Base-by-base conservation (phyloP, 371 early-diverging fungal species). In the Zancudomyces culisetae region DNA sequence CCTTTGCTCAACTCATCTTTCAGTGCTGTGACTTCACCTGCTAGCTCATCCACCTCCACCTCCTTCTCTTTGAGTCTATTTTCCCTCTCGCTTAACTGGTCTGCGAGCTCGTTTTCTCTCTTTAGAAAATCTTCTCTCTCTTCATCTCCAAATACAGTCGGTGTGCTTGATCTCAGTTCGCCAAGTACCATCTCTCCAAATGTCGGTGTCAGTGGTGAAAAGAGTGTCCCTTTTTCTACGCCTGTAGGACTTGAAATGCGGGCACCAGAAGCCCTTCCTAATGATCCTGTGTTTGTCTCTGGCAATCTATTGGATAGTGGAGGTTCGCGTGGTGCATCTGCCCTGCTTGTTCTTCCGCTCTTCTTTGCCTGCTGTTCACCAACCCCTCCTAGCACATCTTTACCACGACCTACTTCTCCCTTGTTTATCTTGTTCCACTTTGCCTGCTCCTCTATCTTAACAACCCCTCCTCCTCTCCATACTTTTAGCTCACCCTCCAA, bases 31-130 rank as follows among this genome's bases (percentile, higher is more conserved):
- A 68, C 43, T 57, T 68, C 63, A n/a, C 52, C 60, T 24, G 57
- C 50, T 58, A 68, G 42, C 24, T 53, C 43, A 10, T 45, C 45
- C 28, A 55, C 45, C 28, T 52, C 56, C 50, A 63, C 61, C 35
- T 53, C 42, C 13, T 61, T 19, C 26, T 60, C 61, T 35, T 57
- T 56, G 43, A 70, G 54, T 39, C 68, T 66, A 42, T 52, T 60
- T 28, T 70, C 71, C 61, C 87, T 90, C 55, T 92, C 90, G 1
- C 85, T 78, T 29, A 94, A 68, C 55, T 85, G 81, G 59, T 94
- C 90, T 59, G 77, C 77, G 45, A 94, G 72, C 59, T 93, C 93
- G 63, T 90, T 92, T 64, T 97, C 95, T 40, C 95, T 80, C 54
- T 78, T 77, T 70, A 93, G 58, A 54, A 90, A 86, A 55, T 90